Percentiles rank a stretch among this genome's conserved stretches.
Conservation (phyloP, 176 grass and related monocot genomes). For the Rhipidocladum racemiflorum region DNA sequence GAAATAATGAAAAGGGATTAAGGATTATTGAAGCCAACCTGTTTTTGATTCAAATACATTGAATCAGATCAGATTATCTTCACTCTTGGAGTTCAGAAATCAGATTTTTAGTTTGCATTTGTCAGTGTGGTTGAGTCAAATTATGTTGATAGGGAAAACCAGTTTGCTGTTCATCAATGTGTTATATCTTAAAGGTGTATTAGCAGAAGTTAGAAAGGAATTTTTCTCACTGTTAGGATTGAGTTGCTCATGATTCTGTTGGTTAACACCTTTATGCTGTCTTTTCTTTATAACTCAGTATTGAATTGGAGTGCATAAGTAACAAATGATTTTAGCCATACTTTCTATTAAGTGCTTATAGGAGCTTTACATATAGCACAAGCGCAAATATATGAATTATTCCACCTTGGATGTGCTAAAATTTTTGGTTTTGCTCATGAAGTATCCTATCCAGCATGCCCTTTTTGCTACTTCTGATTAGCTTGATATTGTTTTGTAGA, state of each 20-base stretch:
- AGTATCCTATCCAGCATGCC: slow-evolving; percentile 1
- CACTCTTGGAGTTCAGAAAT: not conserved
- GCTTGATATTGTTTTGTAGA: slow-evolving; percentile 50
- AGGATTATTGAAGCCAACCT: not conserved
- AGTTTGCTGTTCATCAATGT: not conserved
- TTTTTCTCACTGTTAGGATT: not conserved
- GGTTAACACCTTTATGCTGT: slow-evolving; percentile 1
- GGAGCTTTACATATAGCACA: slow-evolving; percentile 6
- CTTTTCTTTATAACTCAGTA: not conserved
- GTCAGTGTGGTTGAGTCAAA: not conserved
- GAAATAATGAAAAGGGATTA: not conserved
- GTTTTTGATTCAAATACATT: not conserved
- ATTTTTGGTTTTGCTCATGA: not conserved
- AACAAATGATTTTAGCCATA: not conserved
- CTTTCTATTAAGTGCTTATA: not conserved
- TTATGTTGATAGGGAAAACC: not conserved
- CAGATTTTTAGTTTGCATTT: not conserved
- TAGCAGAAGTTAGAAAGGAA: not conserved
- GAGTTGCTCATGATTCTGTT: not conserved
- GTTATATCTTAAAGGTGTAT: not conserved
- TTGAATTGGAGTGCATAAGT: not conserved
- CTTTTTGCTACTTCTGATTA: slow-evolving; percentile 14
- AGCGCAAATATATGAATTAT: not conserved
- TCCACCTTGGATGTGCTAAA: slow-evolving; percentile 7
- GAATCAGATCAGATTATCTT: slow-evolving; percentile 14